phyloP scores from a whole-genome alignment of 2,329 filamentous ascomycete species.

The Aspergillus sp. region DNA sequence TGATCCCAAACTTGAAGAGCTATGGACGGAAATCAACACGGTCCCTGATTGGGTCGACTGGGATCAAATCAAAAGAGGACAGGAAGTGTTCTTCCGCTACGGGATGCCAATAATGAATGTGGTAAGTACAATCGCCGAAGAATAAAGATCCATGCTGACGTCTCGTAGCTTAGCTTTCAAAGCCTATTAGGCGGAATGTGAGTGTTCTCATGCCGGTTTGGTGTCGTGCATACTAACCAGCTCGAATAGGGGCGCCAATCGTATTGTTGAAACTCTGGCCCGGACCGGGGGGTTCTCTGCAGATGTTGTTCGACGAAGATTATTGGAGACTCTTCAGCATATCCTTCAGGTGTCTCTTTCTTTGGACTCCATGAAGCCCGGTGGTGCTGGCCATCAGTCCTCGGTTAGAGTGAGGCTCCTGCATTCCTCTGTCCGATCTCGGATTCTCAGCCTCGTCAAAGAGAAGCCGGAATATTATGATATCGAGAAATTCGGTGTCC shows the following conservation, averaged over 20 bases:
- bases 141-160: neutral
- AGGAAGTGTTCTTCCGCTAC: conserved; percentile 77
- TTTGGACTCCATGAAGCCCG: conserved; percentile 65
- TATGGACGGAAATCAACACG: conserved; percentile 68
- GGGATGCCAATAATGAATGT: conserved; percentile 64
- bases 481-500: conserved; percentile 58
- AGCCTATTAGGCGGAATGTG: conserved; percentile 32
- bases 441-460: conserved; percentile 61
- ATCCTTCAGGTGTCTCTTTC: conserved; percentile 69
- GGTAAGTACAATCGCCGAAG: conserved; percentile 20
- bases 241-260: conserved; percentile 57
- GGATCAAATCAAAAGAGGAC: conserved; percentile 70
- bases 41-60: conserved; percentile 76
- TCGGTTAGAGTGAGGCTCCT: conserved; percentile 68
- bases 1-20: conserved; percentile 55
- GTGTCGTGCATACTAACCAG: neutral
- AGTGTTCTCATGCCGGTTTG: neutral
- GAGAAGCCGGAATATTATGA: conserved; percentile 63
- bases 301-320: conserved; percentile 63
- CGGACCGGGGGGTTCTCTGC: conserved; percentile 72
- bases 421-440: conserved; percentile 65
- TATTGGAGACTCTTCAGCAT: conserved; percentile 74
- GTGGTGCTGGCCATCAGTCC: conserved; percentile 64
- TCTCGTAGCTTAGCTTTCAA: conserved; percentile 29
- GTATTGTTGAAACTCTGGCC: conserved; percentile 71